phyloP scores from a whole-genome alignment of 2,329 filamentous ascomycete genomes.

The Trichoderma koningiopsis region DNA sequence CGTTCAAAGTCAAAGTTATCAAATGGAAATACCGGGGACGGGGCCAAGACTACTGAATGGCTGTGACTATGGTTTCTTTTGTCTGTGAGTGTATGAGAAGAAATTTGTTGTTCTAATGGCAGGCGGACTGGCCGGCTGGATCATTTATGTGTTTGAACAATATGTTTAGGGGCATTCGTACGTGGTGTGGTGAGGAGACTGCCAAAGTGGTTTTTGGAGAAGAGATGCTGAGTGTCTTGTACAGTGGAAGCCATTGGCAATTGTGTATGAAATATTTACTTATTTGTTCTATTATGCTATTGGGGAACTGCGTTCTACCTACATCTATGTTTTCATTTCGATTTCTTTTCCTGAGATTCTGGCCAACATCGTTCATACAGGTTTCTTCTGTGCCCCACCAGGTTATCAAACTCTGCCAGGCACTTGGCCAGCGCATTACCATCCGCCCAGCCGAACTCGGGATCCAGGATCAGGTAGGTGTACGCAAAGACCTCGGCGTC shows the following conservation, averaged over 20 bases:
- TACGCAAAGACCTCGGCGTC: conserved; percentile 92
- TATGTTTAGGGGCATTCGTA: neutral
- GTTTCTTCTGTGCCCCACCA: conserved; percentile 54
- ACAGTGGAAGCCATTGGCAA: neutral
- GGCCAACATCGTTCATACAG: conserved; percentile 41
- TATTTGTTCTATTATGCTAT: neutral
- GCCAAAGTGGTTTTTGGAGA: neutral
- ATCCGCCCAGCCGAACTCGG: conserved; percentile 60
- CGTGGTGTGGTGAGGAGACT: neutral
- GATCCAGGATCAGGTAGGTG: conserved; percentile 75
- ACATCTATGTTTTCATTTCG: neutral
- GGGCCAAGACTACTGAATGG: neutral
- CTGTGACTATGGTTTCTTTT: neutral
- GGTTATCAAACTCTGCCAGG: conserved; percentile 58
- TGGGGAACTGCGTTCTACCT: neutral
- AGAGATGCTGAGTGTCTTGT: neutral
- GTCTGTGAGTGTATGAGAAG: neutral
- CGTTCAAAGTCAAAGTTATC: neutral
- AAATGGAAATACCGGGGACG: neutral
- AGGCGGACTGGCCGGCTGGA: neutral
- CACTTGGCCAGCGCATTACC: conserved; percentile 61
- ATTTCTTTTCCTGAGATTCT: neutral
- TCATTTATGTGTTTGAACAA: neutral
- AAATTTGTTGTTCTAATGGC: neutral
- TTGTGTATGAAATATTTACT: neutral